Percentiles rank a stretch among this genome's conserved stretches.
phyloP scores from a whole-genome alignment of 495 filamentous ascomycete species.

The Penicillium daleae region DNA sequence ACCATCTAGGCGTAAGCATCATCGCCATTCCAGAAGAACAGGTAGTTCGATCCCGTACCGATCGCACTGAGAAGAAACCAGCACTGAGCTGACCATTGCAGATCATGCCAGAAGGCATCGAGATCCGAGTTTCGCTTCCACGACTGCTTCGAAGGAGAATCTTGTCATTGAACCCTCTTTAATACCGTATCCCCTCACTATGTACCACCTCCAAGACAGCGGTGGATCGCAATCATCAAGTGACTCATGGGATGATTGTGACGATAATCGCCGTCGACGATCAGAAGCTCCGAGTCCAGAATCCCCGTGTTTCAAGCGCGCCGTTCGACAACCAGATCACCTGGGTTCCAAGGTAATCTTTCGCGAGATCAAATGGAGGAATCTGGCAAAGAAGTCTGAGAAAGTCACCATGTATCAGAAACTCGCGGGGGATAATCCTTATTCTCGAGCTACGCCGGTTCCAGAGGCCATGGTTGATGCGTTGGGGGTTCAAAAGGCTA shows the following conservation, averaged over 20 bases:
- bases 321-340: background rate
- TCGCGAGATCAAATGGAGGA: background rate
- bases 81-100: background rate
- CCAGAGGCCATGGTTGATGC: slow-evolving; percentile 11
- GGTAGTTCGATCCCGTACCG: background rate
- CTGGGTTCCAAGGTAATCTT: background rate
- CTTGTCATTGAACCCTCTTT: background rate
- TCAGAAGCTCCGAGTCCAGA: slow-evolving; percentile 5
- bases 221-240: background rate
- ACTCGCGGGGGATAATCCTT: slow-evolving; percentile 5
- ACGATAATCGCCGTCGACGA: background rate
- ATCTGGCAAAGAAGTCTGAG: background rate
- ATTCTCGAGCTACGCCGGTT: slow-evolving; percentile 8
- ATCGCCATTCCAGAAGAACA: background rate
- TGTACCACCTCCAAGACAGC: background rate
- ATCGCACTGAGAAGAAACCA: background rate
- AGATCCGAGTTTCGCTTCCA: background rate
- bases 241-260: background rate
- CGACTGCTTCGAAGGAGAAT: background rate
- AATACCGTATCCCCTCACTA: background rate
- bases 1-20: background rate
- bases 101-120: background rate
- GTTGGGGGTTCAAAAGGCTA: background rate
- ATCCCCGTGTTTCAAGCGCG: background rate
- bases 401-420: background rate